Base-by-base conservation (phyloP, 2,329 filamentous ascomycete genomes). In the Alternaria arbusti region DNA sequence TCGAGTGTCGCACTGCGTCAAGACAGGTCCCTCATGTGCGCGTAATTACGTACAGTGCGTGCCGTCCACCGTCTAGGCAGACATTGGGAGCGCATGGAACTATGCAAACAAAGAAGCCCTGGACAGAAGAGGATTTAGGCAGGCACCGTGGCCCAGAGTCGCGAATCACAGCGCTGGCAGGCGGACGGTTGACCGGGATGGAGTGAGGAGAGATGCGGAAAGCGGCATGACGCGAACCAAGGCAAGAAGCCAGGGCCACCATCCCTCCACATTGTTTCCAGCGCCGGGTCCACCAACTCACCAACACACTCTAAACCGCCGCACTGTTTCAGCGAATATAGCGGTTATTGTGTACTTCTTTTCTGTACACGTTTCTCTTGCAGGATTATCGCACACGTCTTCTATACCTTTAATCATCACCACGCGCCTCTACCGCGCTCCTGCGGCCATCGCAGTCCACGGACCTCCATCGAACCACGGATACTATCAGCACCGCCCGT, bases 221-320 rank as follows among this genome's bases (percentile, higher is more conserved):
- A 45, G 55, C 60, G 55, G 55, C 55, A 63, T 63, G 55, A 56
- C 54, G 54, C 49, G 49, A 52, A 28, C 54, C 43, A 46, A 54
- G 40, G 47, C 44, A 44, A 49, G 60, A 40, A 44, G 63, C 54
- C 63, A 60, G 63, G 54, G 40, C 61, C 61, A 59, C 40, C 54
- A 30, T 59, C 44, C 54, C 61, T 63, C 61, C 61, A 59, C 64
- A 63, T 57, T 60, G 56, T 52, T 57, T 60, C 61, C 46, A 45
- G 28, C 49, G 22, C 28, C 45, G 26, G 60, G 47, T 45, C 54
- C 47, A 43, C 54, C 26, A 46, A 60, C 43, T 32, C 45, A 25
- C 60, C 60, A 63, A 57, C 56, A 50, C 52, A 15, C 44, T 30
- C 45, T 32, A 46, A 59, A 28, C 44, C 36, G 43, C 30, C 52